Base-by-base conservation (phyloP, 768 basidiomycete species). In the Cystobasidium onofrii region DNA sequence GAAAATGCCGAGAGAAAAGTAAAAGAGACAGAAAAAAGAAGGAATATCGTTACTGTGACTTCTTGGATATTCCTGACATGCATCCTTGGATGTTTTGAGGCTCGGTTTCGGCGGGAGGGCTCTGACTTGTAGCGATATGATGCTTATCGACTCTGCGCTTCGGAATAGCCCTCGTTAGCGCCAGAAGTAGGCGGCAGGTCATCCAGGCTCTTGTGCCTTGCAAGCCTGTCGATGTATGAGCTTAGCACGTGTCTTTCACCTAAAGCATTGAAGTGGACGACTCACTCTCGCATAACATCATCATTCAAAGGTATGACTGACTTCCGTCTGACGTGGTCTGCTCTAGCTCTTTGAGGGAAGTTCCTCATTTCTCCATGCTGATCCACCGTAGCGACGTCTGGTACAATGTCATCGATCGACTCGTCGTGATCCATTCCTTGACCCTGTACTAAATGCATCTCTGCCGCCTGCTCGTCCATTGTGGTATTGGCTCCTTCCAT, bases 291-390 rank as follows among this genome's bases (percentile, higher is more conserved):
- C 76, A 94, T 83, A 33, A 95, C 92, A 60, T 87, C 87, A 1
- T 92, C 91, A 81, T 94, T 92, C 79, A 94, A 90, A 90, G 81
- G 94, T 75, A 97, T 84, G 60, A 95, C 93, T 78, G 92, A 95
- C 84, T 93, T 96, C 81, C 95, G 86, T 78, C 95, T 88, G 39
- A 94, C 87, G 82, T 99, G 95, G 67, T 92, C 61, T 1, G 79
- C 81, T 66, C 80, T 79, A 18, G 79, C 79, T 23, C 73, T 57
- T 18, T 76, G 64, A 1, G 73, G 64, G 69, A 77, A 74, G 60
- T 75, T 75, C n/a, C 71, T 73, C 64, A 78, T 7, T 3, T 77
- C 78, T 2, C 60, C 60, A 15, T 74, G 76, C 10, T 60, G 74
- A 29, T 78, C 76, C 18, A 67, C 55, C 0, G 18, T 39, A 3